Base-by-base conservation (phyloP, 2,329 filamentous ascomycete species). In the Aspergillus sojae region DNA sequence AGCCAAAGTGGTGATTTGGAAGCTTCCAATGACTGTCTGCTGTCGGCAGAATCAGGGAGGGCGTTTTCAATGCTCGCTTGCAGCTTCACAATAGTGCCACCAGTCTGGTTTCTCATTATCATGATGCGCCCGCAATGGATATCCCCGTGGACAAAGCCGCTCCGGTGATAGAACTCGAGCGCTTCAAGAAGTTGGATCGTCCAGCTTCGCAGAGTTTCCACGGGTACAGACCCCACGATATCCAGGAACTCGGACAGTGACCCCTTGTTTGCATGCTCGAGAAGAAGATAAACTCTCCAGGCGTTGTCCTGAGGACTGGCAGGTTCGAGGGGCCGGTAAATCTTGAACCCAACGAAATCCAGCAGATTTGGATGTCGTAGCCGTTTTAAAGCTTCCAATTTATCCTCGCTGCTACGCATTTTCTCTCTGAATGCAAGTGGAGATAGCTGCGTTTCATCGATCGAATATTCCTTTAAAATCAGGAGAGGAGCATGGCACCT, bases 121-220 rank as follows among this genome's bases (percentile, higher is more conserved):
- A 97, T 84, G 54, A 97, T 85, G 67, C 96, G 96, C 21, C 87
- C 85, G 14, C 89, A 84, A 72, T 96, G 92, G 21, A 97, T 88
- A 71, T 91, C 88, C 73, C 92, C 91, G 77, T 98, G 95, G 28
- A 92, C 84, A 62, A 97, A 84, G 23, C 93, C 93, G 73, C 91
- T 89, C 67, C 90, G 90, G 78, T 98, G 94, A 58, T 96, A 87
- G 75, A 91, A 96, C 63, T 93, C 91, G 32, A 99, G 82, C 0
- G 90, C 95, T 79, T 97, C 93, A 30, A 99, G 85, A 21, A 99
- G 83, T 71, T 97, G 93, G 63, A 94, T 88, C n/a, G 93, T 95
- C 90, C 93, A 98, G 28, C 92, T 89, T 59, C 93, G 90, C 52
- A 94, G 89, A 74, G 90, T 94, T 67, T 87, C 86, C 58, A 91